Percentiles rank a stretch among this genome's conserved stretches.
These are phyloP conservation scores for Aureobasidium sp. DNA, from an alignment of 2,329 filamentous ascomycete genomes.

Conservation along the genomic window DNA sequence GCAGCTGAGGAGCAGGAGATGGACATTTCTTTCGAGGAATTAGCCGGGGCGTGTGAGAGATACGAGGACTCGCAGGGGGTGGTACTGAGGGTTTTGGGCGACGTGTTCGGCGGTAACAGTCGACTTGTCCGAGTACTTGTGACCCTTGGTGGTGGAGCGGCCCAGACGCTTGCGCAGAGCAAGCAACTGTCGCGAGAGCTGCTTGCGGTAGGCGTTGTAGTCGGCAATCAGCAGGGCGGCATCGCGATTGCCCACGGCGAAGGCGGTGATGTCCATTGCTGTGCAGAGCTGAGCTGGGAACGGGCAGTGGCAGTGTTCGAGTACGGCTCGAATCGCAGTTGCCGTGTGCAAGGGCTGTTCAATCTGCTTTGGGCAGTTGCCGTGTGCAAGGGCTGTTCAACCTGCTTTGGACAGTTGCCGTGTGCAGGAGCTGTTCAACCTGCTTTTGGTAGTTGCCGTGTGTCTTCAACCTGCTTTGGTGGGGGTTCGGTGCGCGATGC, in stretches of 20 bases:
- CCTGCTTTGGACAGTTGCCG: too few relatives aligned
- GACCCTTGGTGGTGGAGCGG: conserved; percentile 73
- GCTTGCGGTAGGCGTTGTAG: conserved; percentile 75
- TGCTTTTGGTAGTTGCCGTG: too few relatives aligned
- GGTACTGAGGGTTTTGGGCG: conserved; percentile 67
- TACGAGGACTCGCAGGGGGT: conserved; percentile 8
- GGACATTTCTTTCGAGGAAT: conserved; percentile 53
- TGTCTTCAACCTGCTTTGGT: too few relatives aligned
- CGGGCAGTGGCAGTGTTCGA: too few relatives aligned
- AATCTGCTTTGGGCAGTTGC: too few relatives aligned
- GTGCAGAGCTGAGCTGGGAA: too few relatives aligned
- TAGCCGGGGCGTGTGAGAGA: not conserved
- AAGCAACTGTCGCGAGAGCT: conserved; percentile 73
- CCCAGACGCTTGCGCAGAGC: conserved; percentile 79
- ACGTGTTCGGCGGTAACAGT: conserved; percentile 69
- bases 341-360: too few relatives aligned
- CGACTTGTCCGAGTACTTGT: conserved; percentile 71
- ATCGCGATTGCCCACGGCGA: conserved; percentile 71
- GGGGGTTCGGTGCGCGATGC: not conserved
- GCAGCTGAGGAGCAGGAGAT: conserved; percentile 74
- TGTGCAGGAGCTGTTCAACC: too few relatives aligned
- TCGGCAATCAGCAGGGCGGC: conserved; percentile 81
- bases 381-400: too few relatives aligned
- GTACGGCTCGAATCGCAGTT: too few relatives aligned
- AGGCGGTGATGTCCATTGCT: conserved; percentile 89